Evolutionary conservation across 805 yeast genomes (phyloP).

Genomic region (Candida dendrica): DNA sequence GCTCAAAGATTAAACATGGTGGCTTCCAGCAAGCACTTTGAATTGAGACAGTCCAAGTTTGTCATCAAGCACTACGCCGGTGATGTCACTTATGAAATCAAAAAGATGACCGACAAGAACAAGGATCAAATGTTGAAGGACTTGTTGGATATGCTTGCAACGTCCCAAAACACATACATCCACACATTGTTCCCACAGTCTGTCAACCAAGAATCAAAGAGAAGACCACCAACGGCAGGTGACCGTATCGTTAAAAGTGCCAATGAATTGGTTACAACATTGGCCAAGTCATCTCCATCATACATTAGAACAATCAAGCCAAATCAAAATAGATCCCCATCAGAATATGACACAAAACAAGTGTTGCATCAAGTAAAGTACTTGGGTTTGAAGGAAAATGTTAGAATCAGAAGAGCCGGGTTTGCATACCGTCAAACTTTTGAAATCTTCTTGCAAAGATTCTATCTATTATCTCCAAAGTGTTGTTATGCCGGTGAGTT

Average conservation of each 20-base stretch:
- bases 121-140: conserved; percentile 91
- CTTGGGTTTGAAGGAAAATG: conserved; percentile 93
- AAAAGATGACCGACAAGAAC: conserved; percentile 91
- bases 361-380: conserved; percentile 95
- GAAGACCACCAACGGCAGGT: conserved; percentile 92
- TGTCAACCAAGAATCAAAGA: conserved; percentile 60
- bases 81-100: conserved; percentile 88
- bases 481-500: conserved; percentile 90
- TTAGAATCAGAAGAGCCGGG: conserved; percentile 96
- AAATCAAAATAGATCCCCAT: conserved; percentile 84
- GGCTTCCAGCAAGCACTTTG: conserved; percentile 78
- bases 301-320: conserved; percentile 97
- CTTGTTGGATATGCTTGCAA: conserved; percentile 67
- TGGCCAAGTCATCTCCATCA: conserved; percentile 88
- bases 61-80: conserved; percentile 96
- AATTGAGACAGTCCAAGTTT: conserved; percentile 79
- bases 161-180: conserved; percentile 63
- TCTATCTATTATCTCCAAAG: conserved; percentile 75
- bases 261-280: conserved; percentile 78
- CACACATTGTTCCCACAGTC: conserved; percentile 53
- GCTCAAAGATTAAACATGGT: conserved; percentile 86
- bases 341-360: conserved; percentile 81
- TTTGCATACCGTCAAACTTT: conserved; percentile 96
- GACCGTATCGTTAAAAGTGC: conserved; percentile 93
- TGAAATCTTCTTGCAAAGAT: conserved; percentile 92